phyloP scores from a whole-genome alignment of 2,329 filamentous ascomycete species.

The Herpotrichia juniperi region DNA sequence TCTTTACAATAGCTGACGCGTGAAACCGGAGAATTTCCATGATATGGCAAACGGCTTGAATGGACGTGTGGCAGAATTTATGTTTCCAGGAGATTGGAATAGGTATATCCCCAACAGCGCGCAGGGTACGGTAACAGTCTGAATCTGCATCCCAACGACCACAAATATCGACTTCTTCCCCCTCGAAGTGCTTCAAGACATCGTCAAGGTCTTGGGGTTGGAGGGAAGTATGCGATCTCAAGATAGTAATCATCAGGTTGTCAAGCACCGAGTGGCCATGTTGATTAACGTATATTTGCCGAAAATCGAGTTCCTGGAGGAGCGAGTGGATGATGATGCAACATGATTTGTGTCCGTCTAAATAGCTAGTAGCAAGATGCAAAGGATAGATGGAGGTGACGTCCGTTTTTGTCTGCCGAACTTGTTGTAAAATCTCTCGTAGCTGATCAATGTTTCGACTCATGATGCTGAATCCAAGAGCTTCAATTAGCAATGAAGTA shows the following conservation, averaged over 20 bases:
- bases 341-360: slow-evolving; percentile 45
- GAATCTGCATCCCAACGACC: slow-evolving; percentile 53
- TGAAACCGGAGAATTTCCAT: slow-evolving; percentile 26
- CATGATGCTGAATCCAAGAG: slow-evolving; percentile 26
- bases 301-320: background rate
- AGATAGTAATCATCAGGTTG: slow-evolving; percentile 45
- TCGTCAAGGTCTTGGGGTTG: slow-evolving; percentile 33
- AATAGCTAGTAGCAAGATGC: slow-evolving; percentile 47
- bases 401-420: background rate
- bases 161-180: slow-evolving; percentile 52
- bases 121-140: slow-evolving; percentile 36
- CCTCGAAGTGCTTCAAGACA: slow-evolving; percentile 37
- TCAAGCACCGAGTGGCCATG: slow-evolving; percentile 49
- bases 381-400: slow-evolving; percentile 31
- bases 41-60: slow-evolving; percentile 46
- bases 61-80: slow-evolving; percentile 53
- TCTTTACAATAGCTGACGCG: slow-evolving; percentile 1
- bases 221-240: slow-evolving; percentile 44
- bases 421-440: background rate
- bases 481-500: slow-evolving; percentile 19
- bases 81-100: slow-evolving; percentile 51
- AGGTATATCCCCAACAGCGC: slow-evolving; percentile 26
- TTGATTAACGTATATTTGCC: slow-evolving; percentile 25
- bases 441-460: slow-evolving; percentile 15
- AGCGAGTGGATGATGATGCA: slow-evolving; percentile 28